Conservation (phyloP, 306 rosid genomes). For the Cucumis hystrix region DNA sequence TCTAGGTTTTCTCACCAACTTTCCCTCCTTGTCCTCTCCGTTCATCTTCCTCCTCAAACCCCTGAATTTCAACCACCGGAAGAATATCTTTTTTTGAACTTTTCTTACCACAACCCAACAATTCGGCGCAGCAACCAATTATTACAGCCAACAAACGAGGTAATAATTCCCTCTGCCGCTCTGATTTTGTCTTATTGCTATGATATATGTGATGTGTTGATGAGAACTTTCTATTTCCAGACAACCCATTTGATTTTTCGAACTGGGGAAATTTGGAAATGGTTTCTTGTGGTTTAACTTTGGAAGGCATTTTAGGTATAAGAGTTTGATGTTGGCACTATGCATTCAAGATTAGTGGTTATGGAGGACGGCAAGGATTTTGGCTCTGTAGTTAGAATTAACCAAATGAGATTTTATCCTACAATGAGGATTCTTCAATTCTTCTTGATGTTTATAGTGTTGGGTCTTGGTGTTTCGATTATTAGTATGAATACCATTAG, state of each 20-base stretch:
- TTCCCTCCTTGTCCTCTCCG: neutral
- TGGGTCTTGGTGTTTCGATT: conserved; percentile 64
- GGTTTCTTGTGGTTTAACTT: neutral
- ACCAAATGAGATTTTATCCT: conserved; percentile 42
- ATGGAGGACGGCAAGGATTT: conserved; percentile 82
- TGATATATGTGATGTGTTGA: neutral
- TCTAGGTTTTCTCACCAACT: neutral
- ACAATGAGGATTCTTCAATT: conserved; percentile 63
- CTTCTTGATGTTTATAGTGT: conserved; percentile 47
- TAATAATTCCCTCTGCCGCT: neutral
- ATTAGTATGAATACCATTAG: conserved; percentile 61
- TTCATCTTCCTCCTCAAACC: neutral
- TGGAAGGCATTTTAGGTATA: neutral
- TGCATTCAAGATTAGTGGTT: conserved; percentile 42
- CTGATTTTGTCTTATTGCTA: neutral
- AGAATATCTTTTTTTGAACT: too few relatives aligned
- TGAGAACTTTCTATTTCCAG: neutral
- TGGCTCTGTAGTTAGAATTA: conserved; percentile 21
- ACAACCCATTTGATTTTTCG: neutral
- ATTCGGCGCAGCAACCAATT: neutral
- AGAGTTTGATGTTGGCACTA: neutral
- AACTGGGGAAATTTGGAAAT: neutral
- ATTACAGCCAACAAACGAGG: neutral
- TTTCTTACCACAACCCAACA: neutral
- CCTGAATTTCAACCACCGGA: neutral